Evolutionary conservation across 2,329 filamentous ascomycete genomes (phyloP).

Genomic region (Apiospora arundinis): DNA sequence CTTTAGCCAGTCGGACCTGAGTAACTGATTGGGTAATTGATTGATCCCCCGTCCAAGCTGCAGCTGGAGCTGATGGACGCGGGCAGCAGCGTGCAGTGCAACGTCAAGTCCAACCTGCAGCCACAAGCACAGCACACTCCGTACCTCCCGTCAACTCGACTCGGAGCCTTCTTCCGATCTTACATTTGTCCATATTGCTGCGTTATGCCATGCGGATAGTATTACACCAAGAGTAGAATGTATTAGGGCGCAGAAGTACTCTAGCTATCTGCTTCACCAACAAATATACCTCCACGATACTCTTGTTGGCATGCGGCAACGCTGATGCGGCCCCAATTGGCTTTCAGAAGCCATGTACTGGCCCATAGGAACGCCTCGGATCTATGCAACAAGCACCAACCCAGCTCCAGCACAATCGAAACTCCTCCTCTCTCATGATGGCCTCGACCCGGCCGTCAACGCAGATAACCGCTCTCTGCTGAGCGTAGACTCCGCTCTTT

Average conservation of each 20-base stretch:
- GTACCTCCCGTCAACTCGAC: neutral
- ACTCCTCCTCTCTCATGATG: slow-evolving; percentile 65
- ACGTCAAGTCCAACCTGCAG: too few relatives aligned
- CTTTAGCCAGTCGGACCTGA: neutral
- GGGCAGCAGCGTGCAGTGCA: neutral
- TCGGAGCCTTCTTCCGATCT: neutral
- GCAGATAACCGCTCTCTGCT: slow-evolving; percentile 40
- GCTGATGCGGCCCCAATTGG: slow-evolving; percentile 42
- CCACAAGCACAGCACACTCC: neutral
- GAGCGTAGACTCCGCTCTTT: slow-evolving; percentile 32
- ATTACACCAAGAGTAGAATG: neutral
- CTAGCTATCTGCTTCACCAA: neutral
- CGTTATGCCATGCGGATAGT: neutral
- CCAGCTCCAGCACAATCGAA: slow-evolving; percentile 55
- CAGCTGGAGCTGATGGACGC: neutral
- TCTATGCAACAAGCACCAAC: slow-evolving; percentile 79
- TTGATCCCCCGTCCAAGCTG: neutral
- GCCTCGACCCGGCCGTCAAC: slow-evolving; percentile 50
- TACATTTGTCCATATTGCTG: neutral
- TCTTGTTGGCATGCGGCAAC: slow-evolving; percentile 28
- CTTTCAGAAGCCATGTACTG: slow-evolving; percentile 76
- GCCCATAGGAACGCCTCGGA: slow-evolving; percentile 83
- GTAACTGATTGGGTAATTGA: slow-evolving; percentile 13
- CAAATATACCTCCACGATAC: neutral
- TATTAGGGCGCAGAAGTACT: neutral